Base-by-base conservation (phyloP, 768 basidiomycete genomes). In the Leccinum broughii region DNA sequence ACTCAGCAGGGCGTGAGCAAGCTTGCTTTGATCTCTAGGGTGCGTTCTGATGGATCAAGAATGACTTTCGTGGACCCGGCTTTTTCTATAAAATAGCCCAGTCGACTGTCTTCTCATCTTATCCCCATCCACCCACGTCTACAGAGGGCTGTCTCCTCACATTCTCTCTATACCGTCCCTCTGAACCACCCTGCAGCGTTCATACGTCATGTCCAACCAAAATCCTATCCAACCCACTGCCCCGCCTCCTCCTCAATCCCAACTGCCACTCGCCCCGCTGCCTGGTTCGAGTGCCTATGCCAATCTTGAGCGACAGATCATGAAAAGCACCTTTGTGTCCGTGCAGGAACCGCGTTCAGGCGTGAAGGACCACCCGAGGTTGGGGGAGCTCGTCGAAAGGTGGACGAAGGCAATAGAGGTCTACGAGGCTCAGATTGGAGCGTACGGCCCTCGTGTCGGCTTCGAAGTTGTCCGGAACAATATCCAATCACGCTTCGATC, bases 1-100 rank as follows among this genome's bases (percentile, higher is more conserved):
- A 61, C 77, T 93, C 26, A 90, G 86, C 6, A 79, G 83, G 75
- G 88, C 90, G 86, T 92, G 75, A 69, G 87, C 76, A 57, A 51
- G 24, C 49, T 56, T 44, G 44, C 32, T 54, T 55, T 51, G 5
- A 26, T 60, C 24, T n/a, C 49, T 17, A 41, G 53, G 39, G 20
- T 50, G 44, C 15, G 51, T 26, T 41, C 54, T 69, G 57, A 65
- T 37, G 55, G 92, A 74, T 75, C 66, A 59, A 56, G 37, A 69
- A 75, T 75, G 72, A 68, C 67, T 71, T 71, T 70, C 68, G 70
- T 75, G 58, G 64, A 51, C 52, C 13, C 10, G 20, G 52, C 34
- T 7, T 20, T 17, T 22, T 22, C 56, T 66, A 74, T 74, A 75
- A 74, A 74, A 51, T 51, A 41, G 32, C 15, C 34, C 51, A 24